Evolutionary conservation across 2,329 filamentous ascomycete genomes (phyloP).

Genomic region (Ceratocystis alfenasii): DNA sequence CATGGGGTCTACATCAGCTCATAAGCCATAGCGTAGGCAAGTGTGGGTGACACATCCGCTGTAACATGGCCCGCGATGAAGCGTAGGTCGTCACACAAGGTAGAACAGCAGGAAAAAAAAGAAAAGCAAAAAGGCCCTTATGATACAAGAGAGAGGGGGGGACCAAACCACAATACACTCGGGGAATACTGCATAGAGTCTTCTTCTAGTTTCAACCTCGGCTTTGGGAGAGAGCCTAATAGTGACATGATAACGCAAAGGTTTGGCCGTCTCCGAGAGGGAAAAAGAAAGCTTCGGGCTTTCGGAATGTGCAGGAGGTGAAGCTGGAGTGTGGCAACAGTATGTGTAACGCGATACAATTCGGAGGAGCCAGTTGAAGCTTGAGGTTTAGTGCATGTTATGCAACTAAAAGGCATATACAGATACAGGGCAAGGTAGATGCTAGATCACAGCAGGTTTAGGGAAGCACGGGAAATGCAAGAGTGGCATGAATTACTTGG

Average conservation of each 20-base stretch:
- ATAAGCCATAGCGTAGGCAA: background rate
- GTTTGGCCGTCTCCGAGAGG: background rate
- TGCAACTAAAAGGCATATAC: background rate
- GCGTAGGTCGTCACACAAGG: background rate
- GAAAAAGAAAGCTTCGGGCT: background rate
- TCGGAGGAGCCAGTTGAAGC: background rate
- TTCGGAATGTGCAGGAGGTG: background rate
- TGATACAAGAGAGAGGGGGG: background rate
- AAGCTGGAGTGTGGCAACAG: background rate
- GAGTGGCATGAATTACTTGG: background rate
- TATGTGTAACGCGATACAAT: background rate
- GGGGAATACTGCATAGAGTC: background rate
- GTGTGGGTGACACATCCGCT: slow-evolving; percentile 8
- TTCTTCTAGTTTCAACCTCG: background rate
- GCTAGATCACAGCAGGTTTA: background rate
- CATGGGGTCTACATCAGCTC: background rate
- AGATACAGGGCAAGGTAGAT: background rate
- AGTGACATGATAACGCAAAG: too few species aligned
- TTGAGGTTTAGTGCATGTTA: background rate
- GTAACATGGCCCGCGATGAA: background rate
- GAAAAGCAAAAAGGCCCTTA: background rate
- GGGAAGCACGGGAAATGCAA: background rate
- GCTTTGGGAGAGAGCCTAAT: too few species aligned
- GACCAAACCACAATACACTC: background rate
- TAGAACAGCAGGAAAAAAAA: background rate